Conservation (phyloP, 306 rosid genomes). For the Leucaena leucocephala region DNA sequence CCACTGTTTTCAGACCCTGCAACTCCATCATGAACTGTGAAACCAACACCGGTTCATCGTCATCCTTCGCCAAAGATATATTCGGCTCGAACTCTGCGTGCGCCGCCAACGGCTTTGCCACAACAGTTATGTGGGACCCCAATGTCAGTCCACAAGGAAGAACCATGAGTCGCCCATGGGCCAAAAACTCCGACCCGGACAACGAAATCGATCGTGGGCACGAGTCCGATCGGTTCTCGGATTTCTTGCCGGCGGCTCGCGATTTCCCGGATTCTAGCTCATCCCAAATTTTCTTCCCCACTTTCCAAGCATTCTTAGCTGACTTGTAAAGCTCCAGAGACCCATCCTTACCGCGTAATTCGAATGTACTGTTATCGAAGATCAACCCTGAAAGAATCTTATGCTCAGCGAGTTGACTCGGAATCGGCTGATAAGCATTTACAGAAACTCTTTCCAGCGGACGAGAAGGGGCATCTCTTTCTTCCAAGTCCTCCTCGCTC, state of each 20-base stretch:
- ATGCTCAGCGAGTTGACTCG: slow-evolving; percentile 37
- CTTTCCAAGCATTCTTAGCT: slow-evolving; percentile 59
- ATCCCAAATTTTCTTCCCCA: slow-evolving; percentile 62
- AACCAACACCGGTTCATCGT: slow-evolving; percentile 51
- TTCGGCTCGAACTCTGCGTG: slow-evolving; percentile 46
- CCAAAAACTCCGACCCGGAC: slow-evolving; percentile 55
- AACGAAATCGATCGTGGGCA: slow-evolving; percentile 68
- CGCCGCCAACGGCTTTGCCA: slow-evolving; percentile 64
- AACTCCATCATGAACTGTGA: slow-evolving; percentile 81
- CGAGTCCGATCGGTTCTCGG: slow-evolving; percentile 42
- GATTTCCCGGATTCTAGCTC: slow-evolving; percentile 55
- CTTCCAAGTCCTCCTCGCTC: slow-evolving; percentile 51
- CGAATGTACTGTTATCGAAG: slow-evolving; percentile 54
- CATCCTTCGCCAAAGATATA: slow-evolving; percentile 47
- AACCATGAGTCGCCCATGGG: slow-evolving; percentile 53
- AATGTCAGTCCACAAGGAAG: slow-evolving; percentile 92
- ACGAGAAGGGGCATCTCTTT: slow-evolving; percentile 64
- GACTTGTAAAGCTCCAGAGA: slow-evolving; percentile 56
- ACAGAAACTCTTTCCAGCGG: slow-evolving; percentile 50
- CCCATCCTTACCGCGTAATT: slow-evolving; percentile 36
- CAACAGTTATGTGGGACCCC: slow-evolving; percentile 81
- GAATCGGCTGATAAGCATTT: slow-evolving; percentile 45
- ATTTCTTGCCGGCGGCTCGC: slow-evolving; percentile 4
- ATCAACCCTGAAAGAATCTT: slow-evolving; percentile 53
- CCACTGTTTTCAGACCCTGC: slow-evolving; percentile 83